Base-by-base conservation (phyloP, 2,329 filamentous ascomycete species). In the Phialemoniopsis sp. region DNA sequence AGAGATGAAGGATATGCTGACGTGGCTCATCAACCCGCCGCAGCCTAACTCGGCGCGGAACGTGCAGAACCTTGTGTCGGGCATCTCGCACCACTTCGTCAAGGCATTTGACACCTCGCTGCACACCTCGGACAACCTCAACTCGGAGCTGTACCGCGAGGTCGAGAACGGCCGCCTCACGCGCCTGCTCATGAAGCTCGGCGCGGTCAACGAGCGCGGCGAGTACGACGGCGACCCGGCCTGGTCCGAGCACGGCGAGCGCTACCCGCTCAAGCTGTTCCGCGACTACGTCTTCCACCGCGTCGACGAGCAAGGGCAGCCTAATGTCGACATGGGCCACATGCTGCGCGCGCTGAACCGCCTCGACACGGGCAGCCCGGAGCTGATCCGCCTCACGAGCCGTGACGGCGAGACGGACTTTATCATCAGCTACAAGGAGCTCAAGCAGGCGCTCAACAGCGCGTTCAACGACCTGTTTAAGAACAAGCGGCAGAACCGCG, bases 241-340 rank as follows among this genome's bases (percentile, higher is more conserved):
- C 36, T 98, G 93, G 91, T 87, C 89, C 5, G 91, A 97, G 60
- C 93, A 87, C 35, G 91, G 91, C 18, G 89, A 95, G 53, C 80
- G 90, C 19, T 97, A 95, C 59, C 86, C 88, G 57, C 72, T 98
- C 47, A 96, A 95, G 64, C 76, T 98, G 8, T 97, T 97, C 70
- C 80, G 93, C 36, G 93, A 98, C 63, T 97, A 94, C 53, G 88
- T 96, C 31, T 98, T 97, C 65, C 93, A 98, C 60, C 90, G 95
- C 55, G 89, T 96, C 12, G 89, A 97, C 58, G 76, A 79, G 21
- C 81, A 88, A 41, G 89, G 89, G 13, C 85, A 87, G 38, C 86
- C 93, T 0, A 84, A 90, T 2, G 72, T 95, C 5, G 87, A 96
- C 56, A 70, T 96, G 42, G 91, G 86, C 4, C 90, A 97, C 64